Evolutionary conservation across 148 eudicot species (phyloP).

Genomic region (Camellia lanceoleosa): DNA sequence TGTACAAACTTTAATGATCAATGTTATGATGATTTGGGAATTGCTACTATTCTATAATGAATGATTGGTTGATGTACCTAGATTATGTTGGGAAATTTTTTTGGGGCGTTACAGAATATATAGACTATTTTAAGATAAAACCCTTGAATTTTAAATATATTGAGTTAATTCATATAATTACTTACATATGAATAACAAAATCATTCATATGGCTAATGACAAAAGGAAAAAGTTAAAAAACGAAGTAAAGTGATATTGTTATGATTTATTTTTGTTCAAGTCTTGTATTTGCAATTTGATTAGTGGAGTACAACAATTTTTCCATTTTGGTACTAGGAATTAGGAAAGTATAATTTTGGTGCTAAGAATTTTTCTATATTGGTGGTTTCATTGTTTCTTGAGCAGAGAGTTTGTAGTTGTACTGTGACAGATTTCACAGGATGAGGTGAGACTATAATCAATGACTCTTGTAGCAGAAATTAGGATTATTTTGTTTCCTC

Average conservation of each 20-base stretch:
- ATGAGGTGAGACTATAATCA: not conserved
- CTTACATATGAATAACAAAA: not conserved
- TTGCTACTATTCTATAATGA: too few species aligned
- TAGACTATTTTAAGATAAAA: not conserved
- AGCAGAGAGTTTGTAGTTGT: not conserved
- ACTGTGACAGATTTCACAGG: not conserved
- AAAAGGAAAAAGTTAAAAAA: not conserved
- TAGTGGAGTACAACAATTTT: not conserved
- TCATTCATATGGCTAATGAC: not conserved
- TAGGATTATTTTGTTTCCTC: not conserved
- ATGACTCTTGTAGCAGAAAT: not conserved
- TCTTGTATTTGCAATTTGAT: not conserved
- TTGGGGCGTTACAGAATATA: too few species aligned
- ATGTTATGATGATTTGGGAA: too few species aligned
- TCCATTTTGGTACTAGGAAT: too few species aligned
- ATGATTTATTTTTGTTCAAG: not conserved
- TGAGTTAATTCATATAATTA: not conserved
- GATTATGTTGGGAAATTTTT: too few species aligned
- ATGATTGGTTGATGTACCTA: too few species aligned
- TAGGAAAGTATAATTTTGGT: too few species aligned
- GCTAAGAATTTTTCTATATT: not conserved
- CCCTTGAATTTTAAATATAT: not conserved
- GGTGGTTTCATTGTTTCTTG: not conserved
- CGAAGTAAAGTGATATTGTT: not conserved
- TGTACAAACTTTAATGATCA: too few species aligned